Base-by-base conservation (phyloP, 2,329 filamentous ascomycete species). In the Exophiala bonariae region DNA sequence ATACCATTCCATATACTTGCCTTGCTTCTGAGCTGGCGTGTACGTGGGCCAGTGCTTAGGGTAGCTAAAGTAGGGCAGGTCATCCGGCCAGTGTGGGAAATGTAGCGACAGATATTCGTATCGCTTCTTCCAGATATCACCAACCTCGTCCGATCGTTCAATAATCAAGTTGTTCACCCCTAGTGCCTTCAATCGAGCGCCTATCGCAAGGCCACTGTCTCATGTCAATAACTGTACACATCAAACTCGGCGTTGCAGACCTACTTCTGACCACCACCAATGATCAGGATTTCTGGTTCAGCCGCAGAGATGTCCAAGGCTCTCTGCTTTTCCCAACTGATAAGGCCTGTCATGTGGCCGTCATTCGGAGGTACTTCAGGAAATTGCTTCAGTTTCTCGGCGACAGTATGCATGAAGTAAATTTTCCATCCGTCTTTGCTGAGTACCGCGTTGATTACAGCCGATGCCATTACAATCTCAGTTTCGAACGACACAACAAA, bases 371-470 rank as follows among this genome's bases (percentile, higher is more conserved):
- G 23, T 8, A 59, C 30, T 49, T 65, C 62, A 0, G 65, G 65
- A 44, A 64, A 66, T 11, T 62, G 47, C 47, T 61, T 62, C 9
- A 67, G 53, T 8, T 49, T 50, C 50, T 67, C 65, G 19, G 61
- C 60, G 13, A 62, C 65, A 2, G 65, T 66, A 49, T 67, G 63
- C 58, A 67, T 59, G 2, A 60, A 64, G 47, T 64, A 67, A 16
- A 66, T 63, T 47, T 52, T 66, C 62, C 62, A 67, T 22, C 65
- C 65, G 22, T 61, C 52, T 33, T 59, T 52, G 17, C 63, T 65
- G 3, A 66, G 50, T 2, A 67, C 60, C 10, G 59, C 60, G 44
- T 67, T 66, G 35, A 64, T 58, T 3, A 65, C 56, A 4, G 63
- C 62, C 3, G 61, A 62, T 4, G 63, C 59, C 9, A 40, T 35